Evolutionary conservation across 352 stramenopile genomes (phyloP), one percentile per base, ranked within the genome.

Genomic region (Pythium vanterpoolii): DNA sequence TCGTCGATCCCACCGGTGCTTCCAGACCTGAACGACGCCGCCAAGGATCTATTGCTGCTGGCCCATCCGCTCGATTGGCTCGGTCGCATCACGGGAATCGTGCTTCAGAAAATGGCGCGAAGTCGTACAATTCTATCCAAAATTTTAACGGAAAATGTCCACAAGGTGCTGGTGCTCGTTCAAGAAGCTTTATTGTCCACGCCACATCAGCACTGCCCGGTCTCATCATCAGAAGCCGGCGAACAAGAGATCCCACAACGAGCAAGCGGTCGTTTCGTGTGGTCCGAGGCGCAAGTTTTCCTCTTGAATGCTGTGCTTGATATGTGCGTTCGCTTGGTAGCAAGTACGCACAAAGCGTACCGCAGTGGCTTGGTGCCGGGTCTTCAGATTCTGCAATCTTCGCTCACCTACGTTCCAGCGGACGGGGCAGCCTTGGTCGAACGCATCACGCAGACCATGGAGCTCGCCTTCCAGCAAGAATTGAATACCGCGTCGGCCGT

Each of bases 291-390:
- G 1, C 84, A 93, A 50, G 40, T 87, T 21, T 87, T 88, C 30
- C 61, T 95, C 6, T 54, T 94, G 16, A 86, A 87, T 28, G 69
- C 81, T 1, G 79, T 93, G 19, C 42, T 93, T 13, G 84, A 93
- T 51, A 79, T 95, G 16, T 86, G 73, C n/a, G 65, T 70, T 24
- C 76, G 83, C 31, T 64, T 95, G 31, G 68, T 93, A 0, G 74
- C 90, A 23, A 93, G 83, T 34, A 90, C 82, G 10, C 82, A 93
- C 49, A 89, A 92, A 40, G 64, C 79, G 49, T 83, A 95, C 51
- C 82, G 86, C 4, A 66, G 84, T 16, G 86, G 83, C 0, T 53
- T 95, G 1, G 66, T 77, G 14, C 86, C 86, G 21, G 84, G 80
- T 5, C 63, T 95, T 4, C 77, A 83, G 21, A 83, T 95, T 19